These are phyloP conservation scores for Monosporozyma solicola DNA, from an alignment of 805 yeast species.

Conservation along the genomic window DNA sequence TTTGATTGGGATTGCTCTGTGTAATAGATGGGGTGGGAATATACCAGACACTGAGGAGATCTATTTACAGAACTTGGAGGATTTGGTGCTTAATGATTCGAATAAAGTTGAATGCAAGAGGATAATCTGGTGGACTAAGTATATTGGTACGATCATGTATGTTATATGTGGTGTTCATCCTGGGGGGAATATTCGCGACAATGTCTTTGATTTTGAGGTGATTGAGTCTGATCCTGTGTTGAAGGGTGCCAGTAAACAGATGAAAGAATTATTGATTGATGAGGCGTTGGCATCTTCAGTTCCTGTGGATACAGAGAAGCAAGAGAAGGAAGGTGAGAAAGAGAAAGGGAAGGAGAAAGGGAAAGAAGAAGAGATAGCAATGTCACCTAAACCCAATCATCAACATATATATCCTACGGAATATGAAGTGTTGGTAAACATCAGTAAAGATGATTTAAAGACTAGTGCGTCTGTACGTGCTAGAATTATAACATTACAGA, in stretches of 20 bases:
- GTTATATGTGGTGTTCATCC: conserved; percentile 76
- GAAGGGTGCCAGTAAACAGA: conserved; percentile 12
- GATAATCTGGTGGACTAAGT: conserved; percentile 64
- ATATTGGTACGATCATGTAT: conserved; percentile 64
- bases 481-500: conserved; percentile 50
- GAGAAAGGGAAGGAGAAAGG: not conserved
- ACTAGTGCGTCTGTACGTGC: conserved; percentile 51
- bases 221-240: conserved; percentile 18
- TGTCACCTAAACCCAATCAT: not conserved
- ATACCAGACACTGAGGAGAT: conserved; percentile 47
- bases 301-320: not conserved
- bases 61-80: conserved; percentile 40
- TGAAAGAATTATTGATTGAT: conserved; percentile 14
- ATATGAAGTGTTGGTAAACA: conserved; percentile 34
- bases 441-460: conserved; percentile 46
- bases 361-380: not conserved
- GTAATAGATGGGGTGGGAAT: conserved; percentile 80
- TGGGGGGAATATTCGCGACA: conserved; percentile 65
- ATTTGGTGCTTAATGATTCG: conserved; percentile 40
- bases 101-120: conserved; percentile 36
- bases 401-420: conserved; percentile 7
- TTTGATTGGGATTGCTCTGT: conserved; percentile 59
- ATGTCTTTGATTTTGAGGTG: conserved; percentile 40
- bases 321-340: no score
- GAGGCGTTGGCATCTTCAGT: conserved; percentile 7